Conservation (phyloP, 768 basidiomycete genomes). For the Infundibulicybe gibba region DNA sequence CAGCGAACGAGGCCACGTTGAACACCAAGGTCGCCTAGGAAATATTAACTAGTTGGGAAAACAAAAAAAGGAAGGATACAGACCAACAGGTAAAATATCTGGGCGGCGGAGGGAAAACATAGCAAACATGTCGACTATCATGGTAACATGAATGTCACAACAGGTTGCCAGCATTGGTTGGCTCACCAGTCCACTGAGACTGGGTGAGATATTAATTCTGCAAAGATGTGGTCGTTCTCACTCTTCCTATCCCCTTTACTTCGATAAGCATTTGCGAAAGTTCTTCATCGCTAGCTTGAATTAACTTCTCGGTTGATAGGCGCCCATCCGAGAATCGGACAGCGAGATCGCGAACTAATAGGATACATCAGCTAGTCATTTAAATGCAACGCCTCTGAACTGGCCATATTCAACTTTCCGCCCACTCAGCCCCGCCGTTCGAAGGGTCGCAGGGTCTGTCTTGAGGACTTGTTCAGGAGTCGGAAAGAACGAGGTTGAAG, state of each 20-base stretch:
- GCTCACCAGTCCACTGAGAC: constrained; percentile 58
- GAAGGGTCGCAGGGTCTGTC: constrained; percentile 55
- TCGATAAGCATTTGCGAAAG: constrained; percentile 70
- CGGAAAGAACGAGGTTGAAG: constrained; percentile 55
- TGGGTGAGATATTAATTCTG: not conserved
- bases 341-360: constrained; percentile 73
- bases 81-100: constrained; percentile 60
- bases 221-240: constrained; percentile 26
- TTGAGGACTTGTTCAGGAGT: constrained; percentile 63
- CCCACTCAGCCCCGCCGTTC: constrained; percentile 72
- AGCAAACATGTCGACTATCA: constrained; percentile 85
- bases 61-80: constrained; percentile 2
- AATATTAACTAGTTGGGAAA: constrained; percentile 3
- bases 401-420: constrained; percentile 90
- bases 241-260: constrained; percentile 77
- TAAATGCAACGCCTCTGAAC: not conserved
- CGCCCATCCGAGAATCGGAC: constrained; percentile 77
- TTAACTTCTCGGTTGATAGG: constrained; percentile 68
- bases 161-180: not conserved
- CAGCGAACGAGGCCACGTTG: constrained; percentile 71
- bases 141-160: constrained; percentile 1
- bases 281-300: constrained; percentile 72
- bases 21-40: constrained; percentile 76
- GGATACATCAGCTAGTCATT: constrained; percentile 1
- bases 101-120: constrained; percentile 85